Evolutionary conservation across 768 basidiomycete species (phyloP).

Genomic region (Leccinum longicurvipes): DNA sequence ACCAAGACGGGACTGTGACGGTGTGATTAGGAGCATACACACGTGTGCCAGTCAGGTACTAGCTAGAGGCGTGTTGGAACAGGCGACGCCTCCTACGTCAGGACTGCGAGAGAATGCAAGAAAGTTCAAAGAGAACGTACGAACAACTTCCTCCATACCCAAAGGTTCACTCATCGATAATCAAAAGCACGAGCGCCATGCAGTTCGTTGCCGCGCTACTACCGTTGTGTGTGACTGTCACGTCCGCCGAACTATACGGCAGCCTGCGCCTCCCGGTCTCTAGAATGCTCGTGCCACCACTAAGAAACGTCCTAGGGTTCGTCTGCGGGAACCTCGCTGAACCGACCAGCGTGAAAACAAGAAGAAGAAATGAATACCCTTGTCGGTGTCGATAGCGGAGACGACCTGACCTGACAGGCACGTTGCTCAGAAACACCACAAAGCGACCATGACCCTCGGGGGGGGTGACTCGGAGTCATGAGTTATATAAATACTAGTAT

Average conservation of each 20-base stretch:
- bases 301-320: conserved; percentile 9
- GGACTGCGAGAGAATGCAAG: not conserved
- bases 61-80: too few relatives aligned
- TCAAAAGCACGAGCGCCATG: conserved; percentile 2
- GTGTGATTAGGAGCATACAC: too few relatives aligned
- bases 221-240: conserved; percentile 36
- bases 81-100: conserved; percentile 1
- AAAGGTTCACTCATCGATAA: conserved; percentile 30
- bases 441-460: conserved; percentile 14
- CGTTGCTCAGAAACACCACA: conserved; percentile 1
- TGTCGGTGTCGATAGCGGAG: conserved; percentile 8
- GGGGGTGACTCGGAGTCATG: not conserved
- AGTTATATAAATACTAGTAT: conserved; percentile 18
- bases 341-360: conserved; percentile 13
- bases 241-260: conserved; percentile 41
- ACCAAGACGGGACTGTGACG: too few relatives aligned
- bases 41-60: too few relatives aligned
- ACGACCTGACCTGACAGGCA: too few relatives aligned
- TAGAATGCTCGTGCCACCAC: conserved; percentile 1
- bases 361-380: not conserved
- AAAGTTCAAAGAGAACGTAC: conserved; percentile 10
- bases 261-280: conserved; percentile 33
- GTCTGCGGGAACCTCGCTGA: conserved; percentile 18
- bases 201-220: conserved; percentile 36
- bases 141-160: conserved; percentile 39